phyloP scores from a whole-genome alignment of 1,139 yeast species.

The Magnusiomyces ingens region DNA sequence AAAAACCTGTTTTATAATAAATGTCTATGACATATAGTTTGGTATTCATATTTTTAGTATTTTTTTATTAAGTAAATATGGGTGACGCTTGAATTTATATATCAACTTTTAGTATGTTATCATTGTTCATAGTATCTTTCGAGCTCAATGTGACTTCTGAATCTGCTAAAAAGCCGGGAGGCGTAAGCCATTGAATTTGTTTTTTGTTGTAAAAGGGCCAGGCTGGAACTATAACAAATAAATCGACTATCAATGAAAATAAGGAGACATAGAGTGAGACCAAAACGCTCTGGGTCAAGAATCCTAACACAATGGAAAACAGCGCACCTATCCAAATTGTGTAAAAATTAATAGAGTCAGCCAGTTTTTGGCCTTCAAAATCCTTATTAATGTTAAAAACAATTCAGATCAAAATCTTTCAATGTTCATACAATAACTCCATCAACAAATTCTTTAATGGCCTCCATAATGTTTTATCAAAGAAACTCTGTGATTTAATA shows the following conservation, averaged over 20 bases:
- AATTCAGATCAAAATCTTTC: background rate
- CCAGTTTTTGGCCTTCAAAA: constrained; percentile 16
- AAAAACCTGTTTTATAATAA: no score
- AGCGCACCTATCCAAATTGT: constrained; percentile 12
- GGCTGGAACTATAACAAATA: constrained; percentile 12
- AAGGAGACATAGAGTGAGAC: constrained; percentile 10
- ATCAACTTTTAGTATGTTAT: background rate
- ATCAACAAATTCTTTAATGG: constrained; percentile 8
- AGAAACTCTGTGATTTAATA: no score
- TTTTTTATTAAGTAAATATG: no score
- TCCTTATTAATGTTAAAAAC: constrained; percentile 8
- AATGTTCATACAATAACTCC: constrained; percentile 14
- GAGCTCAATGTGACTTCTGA: background rate
- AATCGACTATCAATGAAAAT: constrained; percentile 1
- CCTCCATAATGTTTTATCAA: constrained; percentile 6
- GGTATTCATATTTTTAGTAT: no score
- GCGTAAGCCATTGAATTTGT: constrained; percentile 11
- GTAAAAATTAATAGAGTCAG: constrained; percentile 11
- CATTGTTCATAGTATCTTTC: background rate
- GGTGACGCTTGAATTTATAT: no score
- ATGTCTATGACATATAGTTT: no score
- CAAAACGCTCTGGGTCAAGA: constrained; percentile 12
- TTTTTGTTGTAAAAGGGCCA: constrained; percentile 14
- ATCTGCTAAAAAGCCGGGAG: background rate
- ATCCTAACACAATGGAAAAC: constrained; percentile 12